Base-by-base conservation (phyloP, 75 land plant genomes). In the Larix kaempferi region DNA sequence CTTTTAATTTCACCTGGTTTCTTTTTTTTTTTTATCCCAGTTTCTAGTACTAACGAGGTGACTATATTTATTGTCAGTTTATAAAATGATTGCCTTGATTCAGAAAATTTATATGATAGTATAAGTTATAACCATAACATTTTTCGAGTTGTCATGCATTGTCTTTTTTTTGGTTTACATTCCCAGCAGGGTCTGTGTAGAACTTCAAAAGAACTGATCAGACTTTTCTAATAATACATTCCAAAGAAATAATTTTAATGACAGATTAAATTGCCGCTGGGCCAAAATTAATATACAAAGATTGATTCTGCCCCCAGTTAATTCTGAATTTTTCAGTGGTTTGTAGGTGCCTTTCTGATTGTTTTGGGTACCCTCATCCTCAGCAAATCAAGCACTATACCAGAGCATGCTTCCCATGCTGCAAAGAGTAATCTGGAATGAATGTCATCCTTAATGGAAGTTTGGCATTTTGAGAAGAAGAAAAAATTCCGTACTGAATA, bases 311-410 rank as follows among this genome's bases (percentile, higher is more conserved):
- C 44, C 19, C 15, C 57, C 25, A 73, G 55, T 10, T 44, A 19
- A 37, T n/a, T 17, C 57, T 52, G 3, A 5, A 77, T 2, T 19
- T 79, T 4, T 35, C 83, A 95, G 95, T 96, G 99, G 99, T 90
- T 93, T 83, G 79, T 83, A 71, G 99, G 99, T 71, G 99, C 99
- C 23, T 25, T 81, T 6, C 78, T 93, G 3, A 95, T 95, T 57
- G 86, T 95, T 15, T 22, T 86, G 57, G 98, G 98, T 6, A 93
- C 91, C 25, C 78, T 89, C 5, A 78, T 91, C 41, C 86, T 96
- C 12, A 93, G 90, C 85, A 91, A 90, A 58, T 91, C 93, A 33
- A 86, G 87, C 67, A 79, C 80, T 57, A 80, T 0, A 16, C 57
- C 74, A 11, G 33, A 73, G 57, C 23, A 19, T 67, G 49, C 21